Percentiles rank a stretch among this genome's conserved stretches.
These are phyloP conservation scores for Colletotrichum magnum DNA, from an alignment of 2,329 filamentous ascomycete species.

Conservation along the genomic window DNA sequence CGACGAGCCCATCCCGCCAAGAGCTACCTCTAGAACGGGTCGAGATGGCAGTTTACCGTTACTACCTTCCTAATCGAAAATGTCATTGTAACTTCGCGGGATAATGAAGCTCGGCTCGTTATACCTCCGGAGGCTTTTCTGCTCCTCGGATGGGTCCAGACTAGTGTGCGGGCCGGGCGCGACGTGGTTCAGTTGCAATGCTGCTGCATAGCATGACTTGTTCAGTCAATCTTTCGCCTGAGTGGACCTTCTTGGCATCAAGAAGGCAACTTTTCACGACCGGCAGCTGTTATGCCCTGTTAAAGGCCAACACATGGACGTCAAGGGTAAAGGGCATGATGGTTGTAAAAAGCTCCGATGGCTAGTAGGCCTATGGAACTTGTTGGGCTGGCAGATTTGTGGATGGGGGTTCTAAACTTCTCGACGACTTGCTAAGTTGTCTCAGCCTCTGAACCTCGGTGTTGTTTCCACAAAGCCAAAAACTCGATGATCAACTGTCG, in stretches of 20 bases:
- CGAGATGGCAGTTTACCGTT: conserved; percentile 5
- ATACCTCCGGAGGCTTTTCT: background rate
- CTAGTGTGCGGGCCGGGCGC: background rate
- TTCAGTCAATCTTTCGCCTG: conserved; percentile 1
- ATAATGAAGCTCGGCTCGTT: too few relatives aligned
- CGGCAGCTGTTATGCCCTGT: background rate
- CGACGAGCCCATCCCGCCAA: conserved; percentile 25
- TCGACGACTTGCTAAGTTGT: too few relatives aligned
- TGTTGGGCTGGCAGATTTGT: too few relatives aligned
- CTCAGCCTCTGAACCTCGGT: too few relatives aligned
- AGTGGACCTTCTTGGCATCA: conserved; percentile 7
- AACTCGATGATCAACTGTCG: too few relatives aligned
- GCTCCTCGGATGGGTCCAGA: background rate
- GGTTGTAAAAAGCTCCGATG: background rate
- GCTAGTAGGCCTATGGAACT: too few relatives aligned
- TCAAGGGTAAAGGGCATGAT: background rate
- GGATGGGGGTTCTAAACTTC: too few relatives aligned
- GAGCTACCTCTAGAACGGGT: conserved; percentile 6
- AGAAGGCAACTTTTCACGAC: conserved; percentile 19
- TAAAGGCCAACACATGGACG: background rate
- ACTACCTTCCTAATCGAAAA: conserved; percentile 18
- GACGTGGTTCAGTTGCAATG: conserved; percentile 14
- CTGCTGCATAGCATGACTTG: conserved; percentile 12
- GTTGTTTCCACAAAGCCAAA: too few relatives aligned
- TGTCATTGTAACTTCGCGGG: background rate